phyloP scores from a whole-genome alignment of 106 monocot species.

The Dendrobium chrysotoxum region DNA sequence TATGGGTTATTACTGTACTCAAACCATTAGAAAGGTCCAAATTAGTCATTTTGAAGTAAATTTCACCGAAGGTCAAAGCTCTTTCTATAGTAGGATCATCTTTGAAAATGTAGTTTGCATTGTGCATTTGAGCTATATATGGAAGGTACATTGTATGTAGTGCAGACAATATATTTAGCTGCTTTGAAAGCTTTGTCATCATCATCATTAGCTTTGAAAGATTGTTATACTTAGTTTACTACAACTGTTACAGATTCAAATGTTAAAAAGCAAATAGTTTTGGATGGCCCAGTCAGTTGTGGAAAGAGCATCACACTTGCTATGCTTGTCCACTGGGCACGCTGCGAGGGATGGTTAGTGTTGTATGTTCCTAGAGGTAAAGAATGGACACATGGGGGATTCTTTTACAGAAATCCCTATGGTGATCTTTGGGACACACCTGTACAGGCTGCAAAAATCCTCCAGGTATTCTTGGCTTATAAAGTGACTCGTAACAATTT shows the following conservation, averaged over 20 bases:
- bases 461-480: slow-evolving; percentile 51
- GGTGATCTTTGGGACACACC: slow-evolving; percentile 87
- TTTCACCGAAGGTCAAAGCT: neutral
- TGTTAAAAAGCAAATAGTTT: slow-evolving; percentile 73
- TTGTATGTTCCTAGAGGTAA: slow-evolving; percentile 95
- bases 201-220: neutral
- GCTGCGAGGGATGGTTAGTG: slow-evolving; percentile 90
- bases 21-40: neutral
- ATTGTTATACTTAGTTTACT: slow-evolving; percentile 4
- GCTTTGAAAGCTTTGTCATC: neutral
- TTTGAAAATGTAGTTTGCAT: neutral
- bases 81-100: neutral
- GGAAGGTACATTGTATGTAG: neutral
- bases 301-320: slow-evolving; percentile 95
- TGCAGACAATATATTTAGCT: neutral
- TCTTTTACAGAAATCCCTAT: slow-evolving; percentile 77
- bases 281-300: slow-evolving; percentile 94
- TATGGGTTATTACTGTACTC: neutral
- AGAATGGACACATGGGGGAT: slow-evolving; percentile 94
- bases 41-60: neutral
- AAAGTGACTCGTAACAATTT: neutral
- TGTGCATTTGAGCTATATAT: neutral
- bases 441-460: slow-evolving; percentile 54
- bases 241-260: slow-evolving; percentile 44
- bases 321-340: slow-evolving; percentile 99